A percentile compares a stretch with the other conserved stretches of the same genome.
phyloP scores from a whole-genome alignment of 371 early-diverging fungal species.

The Smittium culicis region DNA sequence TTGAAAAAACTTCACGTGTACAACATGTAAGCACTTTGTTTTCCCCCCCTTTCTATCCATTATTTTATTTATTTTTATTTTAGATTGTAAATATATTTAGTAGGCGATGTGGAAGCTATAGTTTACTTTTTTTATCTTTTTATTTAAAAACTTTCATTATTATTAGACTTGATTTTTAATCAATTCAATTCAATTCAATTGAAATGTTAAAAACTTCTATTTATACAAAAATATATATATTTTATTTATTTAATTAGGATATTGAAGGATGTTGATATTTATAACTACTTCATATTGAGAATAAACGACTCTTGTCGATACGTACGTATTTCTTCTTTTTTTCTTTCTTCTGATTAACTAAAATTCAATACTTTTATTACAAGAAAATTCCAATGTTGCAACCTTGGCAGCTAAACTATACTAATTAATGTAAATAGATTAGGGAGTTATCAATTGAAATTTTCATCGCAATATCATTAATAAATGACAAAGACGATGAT shows the following conservation, averaged over 20 bases:
- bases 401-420: neutral
- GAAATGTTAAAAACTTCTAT: no score
- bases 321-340: neutral
- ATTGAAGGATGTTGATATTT: neutral
- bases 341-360: neutral
- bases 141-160: neutral
- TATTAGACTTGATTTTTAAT: no score
- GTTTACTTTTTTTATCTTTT: neutral
- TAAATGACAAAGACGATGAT: neutral
- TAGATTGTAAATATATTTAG: no score
- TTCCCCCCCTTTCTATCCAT: neutral
- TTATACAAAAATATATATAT: no score
- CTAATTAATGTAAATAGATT: neutral
- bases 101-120: no score
- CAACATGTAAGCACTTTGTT: neutral
- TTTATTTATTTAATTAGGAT: no score
- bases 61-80: neutral
- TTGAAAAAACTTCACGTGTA: neutral
- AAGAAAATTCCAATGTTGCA: neutral
- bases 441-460: neutral
- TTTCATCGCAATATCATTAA: neutral
- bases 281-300: neutral
- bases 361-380: neutral
- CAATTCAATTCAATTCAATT: no score
- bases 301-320: neutral